These are phyloP conservation scores for Daucus carota DNA, from an alignment of 129 eudicot genomes.

Conservation along the genomic window DNA sequence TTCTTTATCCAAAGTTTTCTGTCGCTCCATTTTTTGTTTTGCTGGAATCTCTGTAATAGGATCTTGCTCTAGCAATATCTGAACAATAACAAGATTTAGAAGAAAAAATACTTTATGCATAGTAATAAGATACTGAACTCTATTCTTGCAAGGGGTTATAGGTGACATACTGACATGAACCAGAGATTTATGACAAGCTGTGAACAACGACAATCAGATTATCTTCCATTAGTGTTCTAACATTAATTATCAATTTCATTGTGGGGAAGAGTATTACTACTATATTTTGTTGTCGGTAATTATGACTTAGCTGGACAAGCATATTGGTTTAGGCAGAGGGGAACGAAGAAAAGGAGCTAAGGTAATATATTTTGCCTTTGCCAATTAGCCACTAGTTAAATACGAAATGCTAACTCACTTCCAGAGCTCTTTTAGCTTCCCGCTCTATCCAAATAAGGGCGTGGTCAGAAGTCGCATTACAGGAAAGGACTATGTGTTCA, in stretches of 20 bases:
- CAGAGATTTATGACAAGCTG: background rate
- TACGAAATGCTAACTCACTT: slow-evolving; percentile 36
- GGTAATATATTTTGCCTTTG: background rate
- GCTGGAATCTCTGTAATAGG: slow-evolving; percentile 55
- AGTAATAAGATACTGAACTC: background rate
- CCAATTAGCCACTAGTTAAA: background rate
- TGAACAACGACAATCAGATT: background rate
- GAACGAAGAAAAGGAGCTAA: too few species aligned
- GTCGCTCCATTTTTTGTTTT: slow-evolving; percentile 81
- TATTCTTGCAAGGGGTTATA: background rate
- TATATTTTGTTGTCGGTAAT: too few species aligned
- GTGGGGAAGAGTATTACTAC: background rate
- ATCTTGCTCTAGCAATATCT: slow-evolving; percentile 79
- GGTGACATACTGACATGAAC: background rate
- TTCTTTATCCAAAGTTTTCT: slow-evolving; percentile 54
- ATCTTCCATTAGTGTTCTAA: background rate
- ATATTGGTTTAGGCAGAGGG: too few species aligned
- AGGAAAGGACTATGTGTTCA: slow-evolving; percentile 87
- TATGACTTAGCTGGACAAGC: too few species aligned
- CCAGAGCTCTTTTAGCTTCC: slow-evolving; percentile 79
- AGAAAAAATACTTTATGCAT: background rate
- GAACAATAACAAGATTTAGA: background rate
- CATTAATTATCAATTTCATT: background rate
- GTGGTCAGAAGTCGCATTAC: slow-evolving; percentile 92
- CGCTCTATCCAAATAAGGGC: slow-evolving; percentile 92